Evolutionary conservation across 129 eudicot genomes (phyloP).

Genomic region (Mikania micrantha): DNA sequence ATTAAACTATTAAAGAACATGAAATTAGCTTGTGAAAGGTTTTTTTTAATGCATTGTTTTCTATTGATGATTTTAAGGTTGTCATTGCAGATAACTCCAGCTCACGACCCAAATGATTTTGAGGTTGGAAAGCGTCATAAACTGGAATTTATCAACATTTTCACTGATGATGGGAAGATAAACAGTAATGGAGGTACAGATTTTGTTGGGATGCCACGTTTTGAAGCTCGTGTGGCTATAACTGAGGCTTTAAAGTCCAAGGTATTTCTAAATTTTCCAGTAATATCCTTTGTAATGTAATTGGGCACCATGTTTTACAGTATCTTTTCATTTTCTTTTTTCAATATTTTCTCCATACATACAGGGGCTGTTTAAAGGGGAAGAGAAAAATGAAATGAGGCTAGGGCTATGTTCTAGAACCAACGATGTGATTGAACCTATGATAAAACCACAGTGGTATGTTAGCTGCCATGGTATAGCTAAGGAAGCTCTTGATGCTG

Average conservation of each 20-base stretch:
- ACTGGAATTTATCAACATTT: slow-evolving; percentile 76
- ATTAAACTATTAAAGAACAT: neutral
- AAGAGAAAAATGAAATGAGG: slow-evolving; percentile 85
- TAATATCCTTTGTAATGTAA: neutral
- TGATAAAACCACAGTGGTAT: slow-evolving; percentile 98
- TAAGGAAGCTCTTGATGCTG: slow-evolving; percentile 87
- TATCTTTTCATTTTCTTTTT: neutral
- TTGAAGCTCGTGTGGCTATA: slow-evolving; percentile 81
- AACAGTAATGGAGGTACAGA: slow-evolving; percentile 78
- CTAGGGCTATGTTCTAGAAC: slow-evolving; percentile 91
- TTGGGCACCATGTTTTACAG: neutral
- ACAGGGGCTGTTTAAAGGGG: slow-evolving; percentile 83
- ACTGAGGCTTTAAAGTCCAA: slow-evolving; percentile 67
- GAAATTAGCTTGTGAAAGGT: neutral
- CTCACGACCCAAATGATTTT: slow-evolving; percentile 98
- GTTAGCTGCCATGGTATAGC: slow-evolving; percentile 72
- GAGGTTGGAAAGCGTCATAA: slow-evolving; percentile 91
- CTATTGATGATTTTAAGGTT: neutral
- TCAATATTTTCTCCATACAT: neutral
- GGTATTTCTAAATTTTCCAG: slow-evolving; percentile 31
- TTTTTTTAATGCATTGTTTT: neutral
- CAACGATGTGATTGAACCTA: slow-evolving; percentile 89
- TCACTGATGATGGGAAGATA: slow-evolving; percentile 93
- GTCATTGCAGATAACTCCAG: slow-evolving; percentile 79
- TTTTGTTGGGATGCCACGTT: slow-evolving; percentile 83